Evolutionary conservation across 2,329 filamentous ascomycete species (phyloP), one percentile per base, ranked within the genome.

Genomic region (Fusarium nisikadoi): DNA sequence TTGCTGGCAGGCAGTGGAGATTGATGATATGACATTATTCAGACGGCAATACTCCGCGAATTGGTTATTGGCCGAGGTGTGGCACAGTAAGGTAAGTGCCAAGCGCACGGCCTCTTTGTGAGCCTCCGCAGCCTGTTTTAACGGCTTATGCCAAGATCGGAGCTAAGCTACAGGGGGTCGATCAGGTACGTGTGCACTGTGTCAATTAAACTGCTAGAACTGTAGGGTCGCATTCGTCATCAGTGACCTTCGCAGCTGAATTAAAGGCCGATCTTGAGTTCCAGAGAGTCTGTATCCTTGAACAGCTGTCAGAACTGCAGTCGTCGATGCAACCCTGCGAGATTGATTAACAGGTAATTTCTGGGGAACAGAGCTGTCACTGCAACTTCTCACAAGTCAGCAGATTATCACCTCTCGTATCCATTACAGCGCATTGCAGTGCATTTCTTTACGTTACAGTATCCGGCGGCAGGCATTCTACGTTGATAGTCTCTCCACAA

Each of bases 101-200:
- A 25, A 25, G 45, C 38, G 55, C 69, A 61, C 69, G 64, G 33
- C 68, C 68, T 41, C 49, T 47, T 49, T 53, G 49, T 36, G 52
- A 63, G 33, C 43, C 55, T 39, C 42, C 38, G 49, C 52, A 27
- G 49, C 56, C 45, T 41, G 25, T 7, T 41, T 27, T 41, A 46
- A 45, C 49, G 41, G 38, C 58, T 31, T 20, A 27, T 31, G 59
- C 59, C 52, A 62, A 58, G 59, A 46, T 39, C 49, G 52, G 25
- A 20, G 52, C 52, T 46, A 33, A 31, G 16, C 11, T 38, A 57
- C 54, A 46, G 59, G 41, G 49, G 59, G 27, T 31, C n/a, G 35
- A 38, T 20, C 33, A 36, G 39, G 39, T n/a, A 61, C 39, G 12
- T 39, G 29, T n/a, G 50, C 42, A 45, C 57, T 54, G 36, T 31